Percentiles rank a stretch among this genome's conserved stretches.
These are phyloP conservation scores for Paraphoma sp. DNA, from an alignment of 2,329 filamentous ascomycete genomes.

Conservation along the genomic window DNA sequence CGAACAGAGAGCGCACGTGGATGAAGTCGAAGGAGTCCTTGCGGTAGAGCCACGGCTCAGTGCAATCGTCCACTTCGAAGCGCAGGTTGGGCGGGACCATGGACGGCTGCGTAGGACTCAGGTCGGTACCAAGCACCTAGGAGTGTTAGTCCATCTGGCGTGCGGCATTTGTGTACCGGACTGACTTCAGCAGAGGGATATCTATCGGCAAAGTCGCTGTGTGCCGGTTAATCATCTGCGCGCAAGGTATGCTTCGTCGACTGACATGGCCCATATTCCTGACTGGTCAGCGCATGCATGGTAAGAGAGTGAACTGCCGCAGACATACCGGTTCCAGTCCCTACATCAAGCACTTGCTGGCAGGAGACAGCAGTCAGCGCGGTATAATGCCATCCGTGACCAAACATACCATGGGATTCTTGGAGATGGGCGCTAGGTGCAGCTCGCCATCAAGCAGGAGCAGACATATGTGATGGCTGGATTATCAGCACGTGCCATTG, in stretches of 20 bases:
- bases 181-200: slow-evolving; percentile 42
- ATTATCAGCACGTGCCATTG: background rate
- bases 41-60: slow-evolving; percentile 37
- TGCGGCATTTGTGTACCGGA: background rate
- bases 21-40: slow-evolving; percentile 31
- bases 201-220: slow-evolving; percentile 48
- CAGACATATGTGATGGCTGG: slow-evolving; percentile 34
- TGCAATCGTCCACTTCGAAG: slow-evolving; percentile 44
- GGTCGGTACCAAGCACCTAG: slow-evolving; percentile 44
- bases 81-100: slow-evolving; percentile 40
- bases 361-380: background rate
- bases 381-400: no score
- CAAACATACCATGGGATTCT: slow-evolving; percentile 29
- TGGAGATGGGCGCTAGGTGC: slow-evolving; percentile 26
- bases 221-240: slow-evolving; percentile 1
- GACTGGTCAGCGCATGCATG: slow-evolving; percentile 18
- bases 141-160: slow-evolving; percentile 14
- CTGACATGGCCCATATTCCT: slow-evolving; percentile 51
- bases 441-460: slow-evolving; percentile 33
- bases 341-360: slow-evolving; percentile 49
- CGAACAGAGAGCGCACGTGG: slow-evolving; percentile 24
- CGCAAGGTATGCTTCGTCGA: background rate
- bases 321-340: slow-evolving; percentile 46
- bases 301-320: background rate
- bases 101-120: slow-evolving; percentile 49